Percentiles rank a stretch among this genome's conserved stretches.
Evolutionary conservation across 768 basidiomycete genomes (phyloP).

Genomic region (Rubroboletus pulcherrimus): DNA sequence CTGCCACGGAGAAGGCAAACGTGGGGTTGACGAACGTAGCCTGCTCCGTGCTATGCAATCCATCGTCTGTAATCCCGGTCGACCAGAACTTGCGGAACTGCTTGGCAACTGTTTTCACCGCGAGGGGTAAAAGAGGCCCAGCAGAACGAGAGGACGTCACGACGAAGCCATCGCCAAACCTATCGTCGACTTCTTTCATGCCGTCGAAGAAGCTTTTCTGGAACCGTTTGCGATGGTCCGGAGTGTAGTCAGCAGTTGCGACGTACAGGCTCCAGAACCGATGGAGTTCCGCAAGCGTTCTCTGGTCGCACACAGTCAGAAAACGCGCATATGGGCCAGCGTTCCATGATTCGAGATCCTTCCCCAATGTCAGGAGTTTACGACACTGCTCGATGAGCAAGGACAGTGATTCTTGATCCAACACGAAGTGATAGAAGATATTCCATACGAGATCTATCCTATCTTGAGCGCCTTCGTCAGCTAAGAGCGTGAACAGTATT

Average conservation of each 20-base stretch:
- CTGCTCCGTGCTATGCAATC: conserved; percentile 8
- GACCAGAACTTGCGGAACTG: conserved; percentile 29
- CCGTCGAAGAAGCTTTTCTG: conserved; percentile 19
- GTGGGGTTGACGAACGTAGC: conserved; percentile 28
- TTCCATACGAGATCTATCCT: conserved; percentile 26
- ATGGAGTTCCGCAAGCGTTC: conserved; percentile 23
- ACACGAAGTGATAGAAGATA: conserved; percentile 29
- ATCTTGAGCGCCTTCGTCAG: conserved; percentile 18
- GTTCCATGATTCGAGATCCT: conserved; percentile 22
- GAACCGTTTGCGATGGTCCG: conserved; percentile 10
- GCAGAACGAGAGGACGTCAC: conserved; percentile 25
- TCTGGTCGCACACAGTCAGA: conserved; percentile 20
- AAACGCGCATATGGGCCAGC: conserved; percentile 27
- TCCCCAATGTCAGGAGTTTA: conserved; percentile 18
- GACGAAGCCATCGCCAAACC: neutral
- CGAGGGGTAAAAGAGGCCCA: conserved; percentile 21
- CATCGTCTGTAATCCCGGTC: conserved; percentile 25
- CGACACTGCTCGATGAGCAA: conserved; percentile 29
- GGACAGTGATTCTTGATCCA: conserved; percentile 22
- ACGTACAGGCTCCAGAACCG: conserved; percentile 21
- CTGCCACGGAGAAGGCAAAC: conserved; percentile 24
- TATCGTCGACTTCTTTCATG: conserved; percentile 11
- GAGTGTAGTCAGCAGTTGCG: conserved; percentile 11
- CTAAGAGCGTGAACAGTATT: conserved; percentile 27
- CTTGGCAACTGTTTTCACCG: neutral